Evolutionary conservation across 495 filamentous ascomycete species (phyloP).

Genomic region (Bacidia gigantensis): DNA sequence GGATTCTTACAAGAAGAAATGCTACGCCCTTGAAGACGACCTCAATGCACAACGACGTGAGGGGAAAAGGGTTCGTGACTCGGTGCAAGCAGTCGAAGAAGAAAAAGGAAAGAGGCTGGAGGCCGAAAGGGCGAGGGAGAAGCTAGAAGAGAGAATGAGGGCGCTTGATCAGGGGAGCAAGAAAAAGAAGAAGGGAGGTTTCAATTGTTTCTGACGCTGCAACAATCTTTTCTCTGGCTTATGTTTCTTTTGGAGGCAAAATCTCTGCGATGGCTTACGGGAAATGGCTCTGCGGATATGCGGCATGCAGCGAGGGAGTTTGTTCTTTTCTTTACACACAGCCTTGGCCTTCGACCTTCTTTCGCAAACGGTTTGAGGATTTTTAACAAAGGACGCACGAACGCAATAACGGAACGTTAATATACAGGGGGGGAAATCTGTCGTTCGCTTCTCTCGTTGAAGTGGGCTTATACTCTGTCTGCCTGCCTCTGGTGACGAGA

Average conservation of each 20-base stretch:
- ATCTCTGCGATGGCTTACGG: no score
- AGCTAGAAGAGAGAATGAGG: constrained; percentile 89
- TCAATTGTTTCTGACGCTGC: constrained; percentile 73
- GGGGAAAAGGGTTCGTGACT: constrained; percentile 57
- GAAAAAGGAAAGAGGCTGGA: constrained; percentile 76
- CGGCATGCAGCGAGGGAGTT: neutral
- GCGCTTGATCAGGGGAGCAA: constrained; percentile 79
- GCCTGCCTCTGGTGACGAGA: no score
- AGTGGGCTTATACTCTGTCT: no score
- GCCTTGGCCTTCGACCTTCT: neutral
- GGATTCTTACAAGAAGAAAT: constrained; percentile 81
- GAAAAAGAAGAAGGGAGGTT: constrained; percentile 91
- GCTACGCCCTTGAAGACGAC: constrained; percentile 63
- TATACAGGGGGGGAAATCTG: no score
- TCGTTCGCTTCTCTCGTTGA: no score
- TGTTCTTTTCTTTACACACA: no score
- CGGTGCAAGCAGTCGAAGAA: constrained; percentile 85
- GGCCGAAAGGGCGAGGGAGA: constrained; percentile 73
- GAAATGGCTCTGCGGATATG: neutral
- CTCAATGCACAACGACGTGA: constrained; percentile 57
- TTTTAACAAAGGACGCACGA: no score
- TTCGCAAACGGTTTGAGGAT: neutral
- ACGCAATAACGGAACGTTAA: no score
- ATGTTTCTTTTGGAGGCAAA: no score
- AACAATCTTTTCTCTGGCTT: neutral